phyloP scores from a whole-genome alignment of 1,139 yeast genomes.

The Yamadazyma songkhlaensis region DNA sequence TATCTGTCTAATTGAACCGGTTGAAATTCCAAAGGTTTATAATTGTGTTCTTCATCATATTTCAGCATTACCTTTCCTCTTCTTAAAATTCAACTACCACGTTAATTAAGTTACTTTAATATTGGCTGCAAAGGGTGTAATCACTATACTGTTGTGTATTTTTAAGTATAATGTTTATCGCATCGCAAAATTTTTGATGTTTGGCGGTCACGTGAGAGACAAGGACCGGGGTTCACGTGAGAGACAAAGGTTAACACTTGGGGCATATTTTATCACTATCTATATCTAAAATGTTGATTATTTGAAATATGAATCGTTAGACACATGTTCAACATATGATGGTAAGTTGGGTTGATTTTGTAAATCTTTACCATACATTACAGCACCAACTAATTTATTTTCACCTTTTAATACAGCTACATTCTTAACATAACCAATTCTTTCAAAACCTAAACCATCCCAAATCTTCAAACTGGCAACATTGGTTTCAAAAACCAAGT shows the following conservation, averaged over 20 bases:
- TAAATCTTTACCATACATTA: slow-evolving; percentile 53
- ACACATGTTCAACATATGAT: no score
- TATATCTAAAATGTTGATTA: no score
- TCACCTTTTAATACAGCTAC: slow-evolving; percentile 66
- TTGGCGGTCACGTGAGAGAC: background rate
- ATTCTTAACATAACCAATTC: slow-evolving; percentile 65
- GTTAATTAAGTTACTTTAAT: background rate
- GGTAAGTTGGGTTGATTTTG: no score
- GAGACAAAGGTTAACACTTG: no score
- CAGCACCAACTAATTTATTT: slow-evolving; percentile 63
- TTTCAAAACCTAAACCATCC: slow-evolving; percentile 72
- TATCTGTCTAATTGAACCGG: slow-evolving; percentile 30
- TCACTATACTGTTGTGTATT: slow-evolving; percentile 8
- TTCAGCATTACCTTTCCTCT: slow-evolving; percentile 5
- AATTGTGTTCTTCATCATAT: slow-evolving; percentile 2
- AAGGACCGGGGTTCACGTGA: no score
- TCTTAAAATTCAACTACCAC: background rate
- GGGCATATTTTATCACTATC: no score
- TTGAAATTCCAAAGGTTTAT: slow-evolving; percentile 6
- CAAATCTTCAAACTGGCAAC: slow-evolving; percentile 66
- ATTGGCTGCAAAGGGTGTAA: slow-evolving; percentile 6
- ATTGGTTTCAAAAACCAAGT: slow-evolving; percentile 74
- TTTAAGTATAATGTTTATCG: slow-evolving; percentile 7
- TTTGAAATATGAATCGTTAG: no score
- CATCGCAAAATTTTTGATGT: slow-evolving; percentile 3